Conservation (phyloP, 257 asterid species). For the Datura wrightii region DNA sequence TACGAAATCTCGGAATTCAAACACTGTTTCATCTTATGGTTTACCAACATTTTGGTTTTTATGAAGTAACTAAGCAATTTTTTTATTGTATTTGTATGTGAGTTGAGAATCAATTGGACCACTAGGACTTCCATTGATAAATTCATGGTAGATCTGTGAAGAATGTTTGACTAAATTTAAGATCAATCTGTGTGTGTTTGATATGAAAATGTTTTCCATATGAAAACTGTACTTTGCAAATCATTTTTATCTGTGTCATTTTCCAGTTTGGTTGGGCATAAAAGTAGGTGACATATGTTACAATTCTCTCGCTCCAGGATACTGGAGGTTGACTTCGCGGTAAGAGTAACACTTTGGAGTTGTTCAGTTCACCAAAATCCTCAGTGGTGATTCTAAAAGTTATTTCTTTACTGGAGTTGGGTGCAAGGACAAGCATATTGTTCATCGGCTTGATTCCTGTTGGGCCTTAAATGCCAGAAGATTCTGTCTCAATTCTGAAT, state of each 20-base stretch:
- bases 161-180: background rate
- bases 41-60: background rate
- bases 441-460: constrained; percentile 7
- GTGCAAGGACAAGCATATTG: constrained; percentile 17
- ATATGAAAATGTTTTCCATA: background rate
- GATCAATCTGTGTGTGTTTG: background rate
- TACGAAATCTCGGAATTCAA: background rate
- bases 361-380: background rate
- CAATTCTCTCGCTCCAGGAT: background rate
- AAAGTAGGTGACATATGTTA: background rate
- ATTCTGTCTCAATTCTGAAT: constrained; percentile 48
- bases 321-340: background rate
- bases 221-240: background rate
- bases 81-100: background rate
- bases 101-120: background rate
- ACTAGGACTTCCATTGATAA: background rate
- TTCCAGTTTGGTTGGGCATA: constrained; percentile 5
- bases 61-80: background rate
- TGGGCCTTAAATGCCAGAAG: constrained; percentile 44
- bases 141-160: background rate
- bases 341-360: constrained; percentile 1
- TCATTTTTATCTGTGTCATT: background rate
- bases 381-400: background rate
- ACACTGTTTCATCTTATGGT: background rate
- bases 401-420: background rate